Evolutionary conservation across 2,329 filamentous ascomycete genomes (phyloP), one percentile per base, ranked within the genome.

Genomic region (Cladosporium sp.): DNA sequence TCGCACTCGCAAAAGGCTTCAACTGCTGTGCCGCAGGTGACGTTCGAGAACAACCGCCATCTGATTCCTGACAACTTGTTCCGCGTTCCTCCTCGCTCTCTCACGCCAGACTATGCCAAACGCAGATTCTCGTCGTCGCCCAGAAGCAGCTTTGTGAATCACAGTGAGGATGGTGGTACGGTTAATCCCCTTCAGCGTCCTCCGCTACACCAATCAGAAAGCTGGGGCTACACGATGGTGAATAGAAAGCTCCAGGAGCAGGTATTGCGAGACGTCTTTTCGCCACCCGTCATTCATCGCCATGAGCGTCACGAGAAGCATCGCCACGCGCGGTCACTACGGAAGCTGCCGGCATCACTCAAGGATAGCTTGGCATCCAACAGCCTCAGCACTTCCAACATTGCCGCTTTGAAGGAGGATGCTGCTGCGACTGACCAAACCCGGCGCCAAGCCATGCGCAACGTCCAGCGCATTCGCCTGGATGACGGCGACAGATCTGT

Each of bases 31-130:
- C 93, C 94, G 1, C 94, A 95, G 48, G 94, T 98, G 56, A 92
- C 95, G 0, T 92, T 97, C 67, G 91, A 94, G 73, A 93, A 97
- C 76, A 98, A 98, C 75, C 88, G 90, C 69, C 94, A 98, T 75
- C 96, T 98, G 66, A 88, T 97, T 49, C 94, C 94, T 1, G 88
- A 92, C 54, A 91, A 91, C 72, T 84, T 97, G 30, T 89, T 97
- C 58, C 67, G 68, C 63, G 83, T 89, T 21, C 83, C 88, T 34
- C 83, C 76, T 36, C 78, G 78, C 58, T 74, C 68, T n/a, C 39
- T 75, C 71, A 71, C 71, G n/a, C 71, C 73, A 51, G 72, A 75
- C 46, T 46, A 76, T 61, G 58, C 58, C 30, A 65, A 65, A 57
- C 54, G 54, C 53, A 58, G 62, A 48, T 58, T 58, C 26, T 64